Percentiles rank a stretch among this genome's conserved stretches.
These are phyloP conservation scores for Xylaria scruposa DNA, from an alignment of 495 filamentous ascomycete genomes.

Conservation along the genomic window DNA sequence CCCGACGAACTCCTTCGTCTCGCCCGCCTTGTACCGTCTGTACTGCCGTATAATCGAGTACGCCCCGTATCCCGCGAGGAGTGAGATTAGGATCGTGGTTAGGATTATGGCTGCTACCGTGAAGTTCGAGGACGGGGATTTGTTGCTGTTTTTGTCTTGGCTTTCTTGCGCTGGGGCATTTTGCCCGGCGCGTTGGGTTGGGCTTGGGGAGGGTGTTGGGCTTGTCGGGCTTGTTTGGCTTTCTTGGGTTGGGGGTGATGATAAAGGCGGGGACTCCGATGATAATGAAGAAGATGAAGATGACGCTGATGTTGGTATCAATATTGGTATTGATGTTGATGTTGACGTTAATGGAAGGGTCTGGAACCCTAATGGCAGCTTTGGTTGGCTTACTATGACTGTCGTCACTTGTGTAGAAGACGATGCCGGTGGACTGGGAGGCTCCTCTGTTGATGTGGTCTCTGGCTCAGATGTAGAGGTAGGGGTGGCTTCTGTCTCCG, in stretches of 20 bases:
- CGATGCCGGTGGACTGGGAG: too few relatives aligned
- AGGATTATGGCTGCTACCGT: conserved; percentile 44
- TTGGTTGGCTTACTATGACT: not conserved
- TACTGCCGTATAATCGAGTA: conserved; percentile 38
- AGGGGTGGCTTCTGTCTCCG: not conserved
- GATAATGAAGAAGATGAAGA: not conserved
- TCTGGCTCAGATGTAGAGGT: not conserved
- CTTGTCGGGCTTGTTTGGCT: not conserved
- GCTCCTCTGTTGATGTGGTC: conserved; percentile 3
- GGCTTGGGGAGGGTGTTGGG: not conserved
- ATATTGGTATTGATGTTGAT: not conserved
- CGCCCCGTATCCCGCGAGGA: conserved; percentile 35
- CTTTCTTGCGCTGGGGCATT: not conserved
- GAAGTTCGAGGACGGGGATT: conserved; percentile 27
- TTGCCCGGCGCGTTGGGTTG: not conserved
- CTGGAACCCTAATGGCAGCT: not conserved
- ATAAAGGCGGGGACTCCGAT: too few relatives aligned
- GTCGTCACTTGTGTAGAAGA: not conserved
- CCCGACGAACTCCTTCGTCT: conserved; percentile 30
- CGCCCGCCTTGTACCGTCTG: conserved; percentile 33
- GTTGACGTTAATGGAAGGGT: not conserved
- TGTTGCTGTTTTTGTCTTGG: conserved; percentile 3
- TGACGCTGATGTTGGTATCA: not conserved
- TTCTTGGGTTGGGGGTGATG: not conserved
- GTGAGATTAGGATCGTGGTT: conserved; percentile 37